Evolutionary conservation across 345 rosid species (phyloP).

Genomic region (Erucastrum elatum): DNA sequence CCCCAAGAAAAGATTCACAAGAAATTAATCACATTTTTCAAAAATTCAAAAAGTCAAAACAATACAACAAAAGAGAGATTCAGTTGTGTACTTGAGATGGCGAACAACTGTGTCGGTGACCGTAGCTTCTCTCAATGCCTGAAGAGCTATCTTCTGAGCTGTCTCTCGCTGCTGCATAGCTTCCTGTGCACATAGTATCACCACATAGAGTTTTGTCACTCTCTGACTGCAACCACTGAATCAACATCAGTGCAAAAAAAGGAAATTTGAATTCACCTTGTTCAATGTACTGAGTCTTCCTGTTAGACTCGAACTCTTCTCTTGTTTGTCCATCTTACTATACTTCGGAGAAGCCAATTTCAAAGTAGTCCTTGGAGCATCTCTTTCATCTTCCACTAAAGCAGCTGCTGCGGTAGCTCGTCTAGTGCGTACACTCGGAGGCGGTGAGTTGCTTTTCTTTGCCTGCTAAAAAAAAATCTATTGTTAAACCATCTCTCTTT

Average conservation of each 20-base stretch:
- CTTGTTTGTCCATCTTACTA: slow-evolving; percentile 39
- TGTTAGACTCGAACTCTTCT: slow-evolving; percentile 48
- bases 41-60: too few relatives aligned
- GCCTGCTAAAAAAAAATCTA: slow-evolving; percentile 12
- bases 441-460: slow-evolving; percentile 38
- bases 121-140: slow-evolving; percentile 86
- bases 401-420: slow-evolving; percentile 20
- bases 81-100: slow-evolving; percentile 67
- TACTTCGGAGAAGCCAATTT: slow-evolving; percentile 27
- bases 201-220: not conserved
- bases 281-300: slow-evolving; percentile 73
- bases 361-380: slow-evolving; percentile 12
- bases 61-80: not conserved
- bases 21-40: slow-evolving; percentile 14
- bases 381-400: slow-evolving; percentile 24
- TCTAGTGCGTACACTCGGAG: slow-evolving; percentile 35
- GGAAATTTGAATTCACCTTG: slow-evolving; percentile 53
- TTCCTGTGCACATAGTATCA: slow-evolving; percentile 55
- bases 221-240: too few relatives aligned
- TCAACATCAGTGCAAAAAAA: not conserved
- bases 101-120: slow-evolving; percentile 76
- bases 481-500: not conserved
- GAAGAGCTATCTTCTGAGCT: slow-evolving; percentile 88
- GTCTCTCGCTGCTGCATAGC: slow-evolving; percentile 81
- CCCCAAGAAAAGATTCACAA: slow-evolving; percentile 10